Evolutionary conservation across 129 eudicot species (phyloP), one percentile per base, ranked within the genome.

Genomic region (Sambucus nigra): DNA sequence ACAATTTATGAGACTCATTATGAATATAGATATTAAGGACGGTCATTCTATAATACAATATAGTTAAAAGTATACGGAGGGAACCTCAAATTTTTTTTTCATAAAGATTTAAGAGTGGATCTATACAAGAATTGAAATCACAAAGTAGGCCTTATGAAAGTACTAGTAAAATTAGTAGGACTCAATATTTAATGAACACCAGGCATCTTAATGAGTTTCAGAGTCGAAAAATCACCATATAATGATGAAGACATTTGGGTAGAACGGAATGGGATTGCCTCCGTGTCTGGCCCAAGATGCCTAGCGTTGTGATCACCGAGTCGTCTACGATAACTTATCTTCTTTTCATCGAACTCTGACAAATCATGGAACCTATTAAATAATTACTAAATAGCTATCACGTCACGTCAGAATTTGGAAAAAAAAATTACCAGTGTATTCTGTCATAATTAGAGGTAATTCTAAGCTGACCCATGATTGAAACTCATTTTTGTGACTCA

Each of bases 281-380:
- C 84, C 0, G 73, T 67, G 53, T 60, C 81, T 67, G 74, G 76
- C 69, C 76, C 68, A 19, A 79, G 82, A 32, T 85, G 73, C 45
- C 91, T 55, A 13, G 91, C 91, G 48, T 82, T 82, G 60, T 82
- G 91, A 25, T 73, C 79, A 38, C 79, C 70, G 25, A 77, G 91
- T 25, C 91, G 75, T 63, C 72, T 68, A 27, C 91, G 83, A 61
- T 85, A 82, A 53, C 91, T 82, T 33, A 84, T 71, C 71, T 82
- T 82, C 61, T 57, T 77, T 8, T 77, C 91, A 64, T 82, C 91
- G 54, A 82, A 82, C 47, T 82, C 91, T 10, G 85, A 67, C 69
- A 82, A 53, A 42, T 54, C 80, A 51, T 81, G 86, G 53, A 82
- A 82, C 75, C 87, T 79, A 64, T 29, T 52, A n/a, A 51, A 10